A percentile compares a stretch with the other conserved stretches of the same genome.
Conservation (phyloP, 768 basidiomycete genomes). For the Lyophyllum semitale region DNA sequence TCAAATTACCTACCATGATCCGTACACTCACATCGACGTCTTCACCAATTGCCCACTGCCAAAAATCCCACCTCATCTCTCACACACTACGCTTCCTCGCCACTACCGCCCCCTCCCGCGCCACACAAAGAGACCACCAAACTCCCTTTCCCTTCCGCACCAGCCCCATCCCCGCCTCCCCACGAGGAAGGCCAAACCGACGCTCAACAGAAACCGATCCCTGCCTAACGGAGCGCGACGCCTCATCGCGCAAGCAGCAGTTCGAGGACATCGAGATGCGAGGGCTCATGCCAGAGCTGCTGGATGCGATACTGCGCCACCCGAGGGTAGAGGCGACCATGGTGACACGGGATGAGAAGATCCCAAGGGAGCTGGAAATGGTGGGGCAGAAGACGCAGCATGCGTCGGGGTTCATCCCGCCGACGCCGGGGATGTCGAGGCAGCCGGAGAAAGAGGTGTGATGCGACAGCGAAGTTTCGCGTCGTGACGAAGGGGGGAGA, state of each 20-base stretch:
- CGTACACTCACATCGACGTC: background rate
- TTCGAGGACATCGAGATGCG: background rate
- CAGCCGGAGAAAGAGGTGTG: background rate
- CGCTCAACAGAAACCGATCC: background rate
- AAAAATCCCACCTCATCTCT: background rate
- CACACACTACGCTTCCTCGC: background rate
- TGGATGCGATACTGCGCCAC: background rate
- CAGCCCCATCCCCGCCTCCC: background rate
- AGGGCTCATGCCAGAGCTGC: constrained; percentile 1
- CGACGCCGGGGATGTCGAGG: background rate
- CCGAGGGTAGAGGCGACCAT: constrained; percentile 1
- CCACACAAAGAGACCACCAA: background rate
- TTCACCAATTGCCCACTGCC: no score
- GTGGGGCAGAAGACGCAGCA: background rate
- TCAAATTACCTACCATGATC: background rate
- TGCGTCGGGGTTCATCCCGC: background rate
- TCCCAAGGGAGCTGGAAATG: background rate
- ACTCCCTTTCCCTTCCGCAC: background rate
- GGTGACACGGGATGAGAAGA: background rate
- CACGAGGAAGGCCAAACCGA: background rate
- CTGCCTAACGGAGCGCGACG: background rate
- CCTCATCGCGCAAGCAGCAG: background rate
- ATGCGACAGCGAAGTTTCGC: background rate
- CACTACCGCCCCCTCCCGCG: background rate
- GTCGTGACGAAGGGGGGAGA: no score